Base-by-base conservation (phyloP, 2,329 filamentous ascomycete species). In the Neofusicoccum ribis region DNA sequence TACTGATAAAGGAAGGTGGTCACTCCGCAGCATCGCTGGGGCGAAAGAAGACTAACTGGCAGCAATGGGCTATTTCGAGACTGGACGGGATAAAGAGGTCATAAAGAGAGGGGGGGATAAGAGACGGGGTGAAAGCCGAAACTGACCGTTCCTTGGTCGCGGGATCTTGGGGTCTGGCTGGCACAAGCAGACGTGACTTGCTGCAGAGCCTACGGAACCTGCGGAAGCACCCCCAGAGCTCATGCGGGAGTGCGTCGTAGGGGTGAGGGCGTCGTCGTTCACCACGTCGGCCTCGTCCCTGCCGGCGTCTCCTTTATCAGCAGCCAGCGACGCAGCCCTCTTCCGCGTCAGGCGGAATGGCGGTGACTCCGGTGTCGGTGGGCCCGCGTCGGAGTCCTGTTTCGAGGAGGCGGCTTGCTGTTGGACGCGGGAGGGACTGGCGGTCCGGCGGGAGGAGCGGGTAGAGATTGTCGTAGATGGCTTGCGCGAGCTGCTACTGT, bases 151-250 rank as follows among this genome's bases (percentile, higher is more conserved):
- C 77, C 88, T 84, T 70, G 88, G 88, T 71, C 88, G 81, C 66
- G 88, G 88, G 67, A 91, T 89, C 76, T 90, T 91, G 27, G 88
- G 88, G 72, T 90, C 88, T 44, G 88, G 87, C 71, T 89, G 88
- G 76, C 88, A 91, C 70, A 91, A 83, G 77, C 88, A 91, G 68
- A 90, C 85, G 69, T 87, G 83, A 51, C 17, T 60, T 36, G 63
- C 36, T 17, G 56, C 47, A 9, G 63, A 65, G 37, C 27, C 63
- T 43, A 20, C 63, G 41, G 63, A 65, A 51, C 43, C 46, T 23
- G 15, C 54, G 34, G 47, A 60, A 20, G 52, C 43, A 47, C 63
- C 47, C 23, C 54, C 37, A 31, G 63, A 65, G 27, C 56, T 61
- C 54, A 65, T 65, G 39, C 63, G 63, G 54, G 63, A 60, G 63